Evolutionary conservation across 192 early-diverging fungal genomes (phyloP).

Genomic region (Backusella tarrabulga): DNA sequence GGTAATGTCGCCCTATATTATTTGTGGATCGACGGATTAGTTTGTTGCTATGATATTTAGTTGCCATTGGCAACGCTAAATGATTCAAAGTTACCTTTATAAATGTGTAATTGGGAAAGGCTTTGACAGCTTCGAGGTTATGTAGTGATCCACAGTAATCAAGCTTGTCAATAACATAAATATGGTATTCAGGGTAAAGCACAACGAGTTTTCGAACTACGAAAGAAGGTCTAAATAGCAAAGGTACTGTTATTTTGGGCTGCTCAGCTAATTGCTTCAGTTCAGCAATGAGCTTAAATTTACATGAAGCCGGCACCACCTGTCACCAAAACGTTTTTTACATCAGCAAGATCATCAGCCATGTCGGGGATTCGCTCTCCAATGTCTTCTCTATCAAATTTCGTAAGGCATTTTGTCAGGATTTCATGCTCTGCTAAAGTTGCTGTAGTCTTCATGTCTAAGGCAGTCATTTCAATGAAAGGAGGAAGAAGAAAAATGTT

Average conservation of each 20-base stretch:
- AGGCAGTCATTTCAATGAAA: background rate
- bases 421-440: background rate
- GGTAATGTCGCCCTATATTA: constrained; percentile 61
- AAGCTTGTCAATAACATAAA: constrained; percentile 70
- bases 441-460: background rate
- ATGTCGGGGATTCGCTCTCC: constrained; percentile 21
- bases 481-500: background rate
- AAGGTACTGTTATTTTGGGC: background rate
- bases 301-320: constrained; percentile 88
- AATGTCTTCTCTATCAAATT: constrained; percentile 42
- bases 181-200: constrained; percentile 66
- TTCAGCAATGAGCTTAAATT: constrained; percentile 12
- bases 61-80: background rate
- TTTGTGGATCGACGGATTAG: background rate
- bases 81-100: constrained; percentile 48
- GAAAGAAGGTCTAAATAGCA: constrained; percentile 56
- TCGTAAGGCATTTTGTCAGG: constrained; percentile 19
- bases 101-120: constrained; percentile 59
- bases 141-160: constrained; percentile 75
- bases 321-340: constrained; percentile 70
- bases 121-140: constrained; percentile 47
- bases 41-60: background rate
- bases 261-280: background rate
- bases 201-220: constrained; percentile 60
- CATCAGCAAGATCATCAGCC: constrained; percentile 33